phyloP scores from a whole-genome alignment of 2,329 filamentous ascomycete species.

The Fusarium citri region DNA sequence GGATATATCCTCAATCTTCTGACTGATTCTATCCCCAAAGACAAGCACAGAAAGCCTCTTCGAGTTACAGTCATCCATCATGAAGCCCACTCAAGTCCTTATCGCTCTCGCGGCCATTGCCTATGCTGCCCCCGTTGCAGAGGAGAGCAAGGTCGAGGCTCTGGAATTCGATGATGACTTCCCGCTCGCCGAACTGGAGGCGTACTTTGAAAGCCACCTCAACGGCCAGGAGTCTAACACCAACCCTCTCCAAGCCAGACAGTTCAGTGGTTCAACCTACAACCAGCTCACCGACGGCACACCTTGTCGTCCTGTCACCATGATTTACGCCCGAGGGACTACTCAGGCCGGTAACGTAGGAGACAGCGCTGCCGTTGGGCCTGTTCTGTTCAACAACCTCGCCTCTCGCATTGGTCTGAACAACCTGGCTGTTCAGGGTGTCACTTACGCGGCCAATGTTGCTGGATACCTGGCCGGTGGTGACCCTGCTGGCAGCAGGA shows the following conservation, averaged over 20 bases:
- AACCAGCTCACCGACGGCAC: slow-evolving; percentile 10
- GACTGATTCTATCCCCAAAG: no score
- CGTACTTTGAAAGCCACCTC: neutral
- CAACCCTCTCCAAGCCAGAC: neutral
- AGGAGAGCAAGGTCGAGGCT: neutral
- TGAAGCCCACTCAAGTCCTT: slow-evolving; percentile 5
- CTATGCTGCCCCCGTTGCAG: neutral
- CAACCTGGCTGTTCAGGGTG: slow-evolving; percentile 6
- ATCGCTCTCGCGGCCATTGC: neutral
- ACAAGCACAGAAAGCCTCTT: neutral
- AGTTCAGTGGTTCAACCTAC: neutral
- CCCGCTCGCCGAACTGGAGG: neutral
- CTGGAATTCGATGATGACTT: neutral
- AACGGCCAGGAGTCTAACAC: neutral
- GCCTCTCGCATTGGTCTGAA: neutral
- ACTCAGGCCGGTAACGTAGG: slow-evolving; percentile 5
- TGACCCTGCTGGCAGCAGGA: neutral
- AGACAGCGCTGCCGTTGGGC: neutral
- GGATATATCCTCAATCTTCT: rapidly evolving
- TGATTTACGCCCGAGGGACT: slow-evolving; percentile 10
- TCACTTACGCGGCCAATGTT: neutral
- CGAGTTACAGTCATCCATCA: neutral
- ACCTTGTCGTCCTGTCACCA: slow-evolving; percentile 1
- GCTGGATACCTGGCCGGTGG: neutral
- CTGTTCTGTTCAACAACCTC: neutral